A percentile compares a stretch with the other conserved stretches of the same genome.
Evolutionary conservation across 2,329 filamentous ascomycete genomes (phyloP).

Genomic region (Paecilomyces sp.): DNA sequence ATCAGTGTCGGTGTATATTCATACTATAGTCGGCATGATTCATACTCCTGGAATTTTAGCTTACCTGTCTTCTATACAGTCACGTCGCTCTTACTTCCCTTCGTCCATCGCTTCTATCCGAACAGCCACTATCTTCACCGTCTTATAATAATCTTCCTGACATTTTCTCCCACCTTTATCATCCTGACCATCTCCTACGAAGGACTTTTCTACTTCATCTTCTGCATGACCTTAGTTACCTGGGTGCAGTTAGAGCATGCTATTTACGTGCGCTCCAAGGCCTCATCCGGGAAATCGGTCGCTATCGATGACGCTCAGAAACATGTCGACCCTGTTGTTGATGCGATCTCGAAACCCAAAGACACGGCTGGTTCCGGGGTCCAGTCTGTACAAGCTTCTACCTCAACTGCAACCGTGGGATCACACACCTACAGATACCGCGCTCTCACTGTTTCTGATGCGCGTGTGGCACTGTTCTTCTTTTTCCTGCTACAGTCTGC

Average conservation of each 20-base stretch:
- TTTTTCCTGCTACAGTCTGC: constrained; percentile 89
- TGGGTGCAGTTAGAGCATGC: constrained; percentile 92
- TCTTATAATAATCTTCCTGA: constrained; percentile 79
- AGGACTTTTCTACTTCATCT: constrained; percentile 89
- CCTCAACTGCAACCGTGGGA: constrained; percentile 27
- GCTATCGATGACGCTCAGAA: background rate
- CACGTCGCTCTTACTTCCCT: constrained; percentile 67
- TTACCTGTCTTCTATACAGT: constrained; percentile 39
- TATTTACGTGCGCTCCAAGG: constrained; percentile 46
- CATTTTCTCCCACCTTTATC: constrained; percentile 88
- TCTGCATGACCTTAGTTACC: constrained; percentile 70
- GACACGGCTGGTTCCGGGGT: background rate
- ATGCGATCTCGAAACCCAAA: background rate
- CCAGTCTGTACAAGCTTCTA: constrained; percentile 7
- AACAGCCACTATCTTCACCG: constrained; percentile 87
- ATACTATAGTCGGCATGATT: background rate
- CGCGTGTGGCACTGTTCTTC: constrained; percentile 87
- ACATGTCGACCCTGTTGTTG: background rate
- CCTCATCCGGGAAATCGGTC: constrained; percentile 5
- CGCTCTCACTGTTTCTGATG: constrained; percentile 70
- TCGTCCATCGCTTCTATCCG: constrained; percentile 71
- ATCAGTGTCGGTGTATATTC: background rate
- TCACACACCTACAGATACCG: constrained; percentile 45
- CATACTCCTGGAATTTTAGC: background rate
- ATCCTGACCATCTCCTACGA: constrained; percentile 97